Conservation (phyloP, 2,329 filamentous ascomycete genomes). For the Paecilomyces variotii region DNA sequence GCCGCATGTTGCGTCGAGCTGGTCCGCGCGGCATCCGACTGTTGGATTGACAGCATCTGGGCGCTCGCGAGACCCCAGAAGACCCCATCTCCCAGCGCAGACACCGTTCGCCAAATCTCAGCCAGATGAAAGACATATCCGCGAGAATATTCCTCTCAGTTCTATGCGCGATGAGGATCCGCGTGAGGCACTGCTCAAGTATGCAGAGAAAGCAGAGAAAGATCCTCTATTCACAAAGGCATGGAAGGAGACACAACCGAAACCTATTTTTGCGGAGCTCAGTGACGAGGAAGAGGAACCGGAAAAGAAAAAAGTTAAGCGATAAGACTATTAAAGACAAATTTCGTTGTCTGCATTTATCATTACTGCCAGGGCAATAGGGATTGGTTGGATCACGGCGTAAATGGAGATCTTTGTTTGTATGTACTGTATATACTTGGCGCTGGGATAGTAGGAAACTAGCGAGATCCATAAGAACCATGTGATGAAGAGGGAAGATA, state of each 20-base stretch:
- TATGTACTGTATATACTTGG: neutral
- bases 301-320: constrained; percentile 52
- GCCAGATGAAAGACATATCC: constrained; percentile 83
- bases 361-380: neutral
- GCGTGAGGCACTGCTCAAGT: constrained; percentile 85
- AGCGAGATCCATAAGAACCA: neutral
- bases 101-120: constrained; percentile 89
- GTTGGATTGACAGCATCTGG: constrained; percentile 72
- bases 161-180: constrained; percentile 96
- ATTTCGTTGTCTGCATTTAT: neutral
- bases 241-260: constrained; percentile 85
- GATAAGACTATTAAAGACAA: constrained; percentile 11
- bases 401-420: neutral
- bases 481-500: neutral
- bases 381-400: neutral
- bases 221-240: constrained; percentile 92
- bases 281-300: constrained; percentile 70
- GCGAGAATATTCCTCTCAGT: constrained; percentile 78
- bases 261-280: constrained; percentile 80
- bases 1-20: constrained; percentile 62
- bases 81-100: constrained; percentile 74
- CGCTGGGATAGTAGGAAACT: neutral
- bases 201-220: constrained; percentile 85
- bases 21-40: constrained; percentile 56
- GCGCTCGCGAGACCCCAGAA: constrained; percentile 66